Evolutionary conservation across 108 stramenopile genomes (phyloP), one percentile per base, ranked within the genome.

Genomic region (Cyclotella kingstonii): DNA sequence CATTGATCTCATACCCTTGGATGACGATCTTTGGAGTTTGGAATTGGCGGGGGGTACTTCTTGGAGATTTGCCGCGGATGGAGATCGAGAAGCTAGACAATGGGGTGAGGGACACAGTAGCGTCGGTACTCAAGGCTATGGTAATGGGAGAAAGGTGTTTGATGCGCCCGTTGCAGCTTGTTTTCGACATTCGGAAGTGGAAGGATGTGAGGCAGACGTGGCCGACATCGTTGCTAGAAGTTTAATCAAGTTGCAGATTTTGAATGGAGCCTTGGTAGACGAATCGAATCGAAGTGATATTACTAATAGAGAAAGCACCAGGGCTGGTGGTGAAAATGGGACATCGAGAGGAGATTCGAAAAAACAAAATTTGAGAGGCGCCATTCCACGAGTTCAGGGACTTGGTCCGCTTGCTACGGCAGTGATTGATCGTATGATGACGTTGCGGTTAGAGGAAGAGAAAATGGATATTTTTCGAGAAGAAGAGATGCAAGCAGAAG

Each of bases 401-500:
- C 58, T 87, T 25, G 91, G 91, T 29, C 64, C 82, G 5, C 43
- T 85, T 50, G 85, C 77, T 30, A 86, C 85, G 52, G 85, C 86
- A 18, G 91, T 93, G 33, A 51, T 89, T 44, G 59, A 69, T 50
- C 83, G 84, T 39, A 70, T 84, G 55, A 63, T 82, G 55, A 70
- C 79, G 31, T 48, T 84, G 60, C 68, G 84, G 3, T 65, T 93
- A 19, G 86, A 93, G 49, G 87, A 93, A 46, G 70, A 63, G 36
- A 61, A 62, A 19, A 48, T 71, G 55, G 61, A 63, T 46, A n/a
- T n/a, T n/a, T 19, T 49, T 29, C 60, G 63, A 54, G 60, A 19
- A 28, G 55, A 55, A 14, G 44, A 46, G 34, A 36, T 47, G 33
- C 33, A 49, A 44, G 48, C 18, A 15, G 67, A 63, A 22, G 63